Conservation (phyloP, 2,329 filamentous ascomycete species). For the Ceratocystis diversiconidia region DNA sequence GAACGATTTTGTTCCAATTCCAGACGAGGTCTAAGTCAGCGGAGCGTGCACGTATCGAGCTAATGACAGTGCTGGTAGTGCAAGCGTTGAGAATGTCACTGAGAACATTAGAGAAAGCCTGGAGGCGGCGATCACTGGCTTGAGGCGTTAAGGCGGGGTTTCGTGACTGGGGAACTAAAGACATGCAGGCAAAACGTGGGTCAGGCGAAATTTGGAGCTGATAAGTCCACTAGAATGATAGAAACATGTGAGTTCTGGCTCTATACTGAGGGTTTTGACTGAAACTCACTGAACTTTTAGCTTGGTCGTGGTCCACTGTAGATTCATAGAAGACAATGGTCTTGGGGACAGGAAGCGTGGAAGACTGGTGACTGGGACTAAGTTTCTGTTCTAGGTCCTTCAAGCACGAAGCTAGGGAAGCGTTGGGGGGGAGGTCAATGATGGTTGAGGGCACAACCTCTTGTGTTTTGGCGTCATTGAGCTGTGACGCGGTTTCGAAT, state of each 20-base stretch:
- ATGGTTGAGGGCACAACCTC: constrained; percentile 13
- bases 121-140: constrained; percentile 19
- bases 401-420: constrained; percentile 2
- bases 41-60: constrained; percentile 13
- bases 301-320: constrained; percentile 8
- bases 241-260: background rate
- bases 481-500: constrained; percentile 17
- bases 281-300: constrained; percentile 12
- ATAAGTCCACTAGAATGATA: constrained; percentile 20
- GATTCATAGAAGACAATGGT: constrained; percentile 15
- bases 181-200: constrained; percentile 16
- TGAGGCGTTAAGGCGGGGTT: constrained; percentile 18
- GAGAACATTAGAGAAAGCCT: constrained; percentile 20
- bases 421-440: constrained; percentile 12
- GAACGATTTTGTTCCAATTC: constrained; percentile 32
- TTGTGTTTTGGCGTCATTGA: background rate
- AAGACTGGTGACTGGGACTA: background rate
- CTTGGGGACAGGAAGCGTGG: background rate
- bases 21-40: constrained; percentile 33
- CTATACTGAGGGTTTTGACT: background rate
- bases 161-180: constrained; percentile 20
- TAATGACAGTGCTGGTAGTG: constrained; percentile 1
- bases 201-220: constrained; percentile 15
- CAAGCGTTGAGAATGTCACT: constrained; percentile 17
- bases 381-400: background rate